Evolutionary conservation across 1,284 basidiomycete species (phyloP).

Genomic region (Schizophyllum amplum): DNA sequence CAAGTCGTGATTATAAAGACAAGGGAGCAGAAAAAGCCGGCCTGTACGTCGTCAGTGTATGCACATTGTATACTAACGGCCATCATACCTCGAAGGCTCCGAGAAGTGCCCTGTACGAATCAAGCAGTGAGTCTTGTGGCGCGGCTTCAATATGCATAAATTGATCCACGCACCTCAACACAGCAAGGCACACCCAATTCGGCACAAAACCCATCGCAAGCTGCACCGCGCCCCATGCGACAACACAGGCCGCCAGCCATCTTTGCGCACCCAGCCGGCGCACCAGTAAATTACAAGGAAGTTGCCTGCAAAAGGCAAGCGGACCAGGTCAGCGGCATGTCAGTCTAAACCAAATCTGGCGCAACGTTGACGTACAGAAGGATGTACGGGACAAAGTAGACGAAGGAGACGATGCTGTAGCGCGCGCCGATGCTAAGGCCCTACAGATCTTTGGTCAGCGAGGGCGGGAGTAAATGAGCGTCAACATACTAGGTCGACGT

Average conservation of each 20-base stretch:
- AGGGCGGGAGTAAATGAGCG: conserved; percentile 2
- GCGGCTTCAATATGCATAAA: background rate
- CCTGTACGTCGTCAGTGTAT: conserved; percentile 19
- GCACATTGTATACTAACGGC: background rate
- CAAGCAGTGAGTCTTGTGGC: background rate
- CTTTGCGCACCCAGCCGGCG: conserved; percentile 31
- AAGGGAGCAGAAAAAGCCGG: conserved; percentile 38
- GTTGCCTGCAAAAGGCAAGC: conserved; percentile 22
- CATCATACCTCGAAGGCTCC: conserved; percentile 33
- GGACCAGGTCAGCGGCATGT: too few species aligned
- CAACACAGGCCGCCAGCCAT: conserved; percentile 31
- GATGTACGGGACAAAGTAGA: conserved; percentile 39
- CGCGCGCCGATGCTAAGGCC: conserved; percentile 27
- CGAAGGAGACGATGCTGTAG: conserved; percentile 32
- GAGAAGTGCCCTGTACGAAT: conserved; percentile 30
- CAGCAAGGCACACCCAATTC: conserved; percentile 28
- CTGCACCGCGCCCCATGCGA: conserved; percentile 35
- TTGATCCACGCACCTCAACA: background rate
- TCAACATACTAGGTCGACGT: conserved; percentile 28
- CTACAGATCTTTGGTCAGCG: conserved; percentile 15
- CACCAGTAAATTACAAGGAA: conserved; percentile 35
- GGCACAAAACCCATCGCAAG: conserved; percentile 37
- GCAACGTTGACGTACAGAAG: conserved; percentile 26
- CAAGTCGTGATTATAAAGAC: conserved; percentile 40
- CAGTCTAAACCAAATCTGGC: too few species aligned